Evolutionary conservation across 139 green algal genomes (phyloP).

Genomic region (Closterium sp.): DNA sequence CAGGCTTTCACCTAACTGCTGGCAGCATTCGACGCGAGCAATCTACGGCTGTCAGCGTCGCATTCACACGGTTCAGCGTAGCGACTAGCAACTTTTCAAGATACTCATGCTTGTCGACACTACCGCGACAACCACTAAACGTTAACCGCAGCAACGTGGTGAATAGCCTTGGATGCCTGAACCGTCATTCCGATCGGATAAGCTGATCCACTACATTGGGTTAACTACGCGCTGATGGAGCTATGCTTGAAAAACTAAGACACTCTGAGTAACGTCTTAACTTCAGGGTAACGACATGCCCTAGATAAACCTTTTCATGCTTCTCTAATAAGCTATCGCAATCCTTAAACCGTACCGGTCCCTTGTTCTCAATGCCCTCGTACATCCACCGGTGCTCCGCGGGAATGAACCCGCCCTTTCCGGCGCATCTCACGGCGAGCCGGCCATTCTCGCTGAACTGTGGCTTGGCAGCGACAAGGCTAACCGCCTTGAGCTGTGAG

Average conservation of each 20-base stretch:
- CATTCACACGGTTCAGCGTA: too few relatives aligned
- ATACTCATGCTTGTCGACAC: background rate
- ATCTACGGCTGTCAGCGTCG: background rate
- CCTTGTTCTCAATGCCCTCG: conserved; percentile 35
- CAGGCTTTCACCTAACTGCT: background rate
- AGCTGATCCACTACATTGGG: too few relatives aligned
- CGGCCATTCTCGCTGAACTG: background rate
- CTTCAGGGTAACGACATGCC: background rate
- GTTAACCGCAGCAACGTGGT: too few relatives aligned
- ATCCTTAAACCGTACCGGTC: conserved; percentile 6
- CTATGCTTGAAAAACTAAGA: background rate
- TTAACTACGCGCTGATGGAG: too few relatives aligned
- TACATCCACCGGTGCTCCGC: conserved; percentile 26
- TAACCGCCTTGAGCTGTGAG: background rate
- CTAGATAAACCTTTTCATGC: background rate
- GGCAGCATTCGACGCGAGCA: background rate
- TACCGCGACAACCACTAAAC: background rate
- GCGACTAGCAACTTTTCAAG: background rate
- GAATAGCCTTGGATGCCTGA: too few relatives aligned
- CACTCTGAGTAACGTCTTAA: background rate
- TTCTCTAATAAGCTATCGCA: background rate
- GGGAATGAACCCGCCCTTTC: conserved; percentile 21
- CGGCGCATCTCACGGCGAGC: background rate
- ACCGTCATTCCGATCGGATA: too few relatives aligned
- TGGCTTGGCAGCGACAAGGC: background rate